Conservation (phyloP, 352 stramenopile species). For the Phytophthora agathidicida region DNA sequence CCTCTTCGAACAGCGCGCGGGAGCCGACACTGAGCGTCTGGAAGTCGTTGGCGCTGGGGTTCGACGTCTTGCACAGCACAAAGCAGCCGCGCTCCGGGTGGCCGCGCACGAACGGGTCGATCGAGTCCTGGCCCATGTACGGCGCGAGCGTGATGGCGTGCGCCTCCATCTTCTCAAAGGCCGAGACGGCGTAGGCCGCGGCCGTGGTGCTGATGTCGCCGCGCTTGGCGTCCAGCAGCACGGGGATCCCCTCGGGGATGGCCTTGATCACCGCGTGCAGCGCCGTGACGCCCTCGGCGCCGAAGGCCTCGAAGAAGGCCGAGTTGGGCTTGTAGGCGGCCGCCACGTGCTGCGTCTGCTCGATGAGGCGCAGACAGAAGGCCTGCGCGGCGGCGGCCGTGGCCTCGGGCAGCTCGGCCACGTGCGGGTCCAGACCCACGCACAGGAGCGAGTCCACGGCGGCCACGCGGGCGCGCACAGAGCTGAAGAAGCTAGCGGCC, state of each 20-base stretch:
- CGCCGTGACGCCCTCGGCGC: conserved; percentile 86
- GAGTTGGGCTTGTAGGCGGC: conserved; percentile 99
- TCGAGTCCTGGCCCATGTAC: conserved; percentile 99
- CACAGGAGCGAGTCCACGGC: conserved; percentile 97
- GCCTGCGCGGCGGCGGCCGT: conserved; percentile 90
- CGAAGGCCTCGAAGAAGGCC: conserved; percentile 98
- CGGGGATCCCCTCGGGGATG: conserved; percentile 92
- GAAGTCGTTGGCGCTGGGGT: conserved; percentile 97
- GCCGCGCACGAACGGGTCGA: conserved; percentile 95
- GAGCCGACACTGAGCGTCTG: conserved; percentile 81
- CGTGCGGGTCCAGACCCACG: conserved; percentile 98
- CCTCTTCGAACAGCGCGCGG: conserved; percentile 86
- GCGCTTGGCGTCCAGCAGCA: conserved; percentile 98
- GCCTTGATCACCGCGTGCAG: conserved; percentile 91
- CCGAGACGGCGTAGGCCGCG: conserved; percentile 94
- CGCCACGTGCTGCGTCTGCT: conserved; percentile 93
- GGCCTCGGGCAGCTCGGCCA: conserved; percentile 71
- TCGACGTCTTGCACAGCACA: conserved; percentile 99
- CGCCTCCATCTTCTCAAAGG: conserved; percentile 93
- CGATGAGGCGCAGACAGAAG: conserved; percentile 96
- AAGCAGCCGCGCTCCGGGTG: conserved; percentile 93
- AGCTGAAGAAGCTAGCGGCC: conserved; percentile 84
- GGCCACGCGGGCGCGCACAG: conserved; percentile 85
- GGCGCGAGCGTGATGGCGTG: conserved; percentile 97
- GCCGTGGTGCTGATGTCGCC: conserved; percentile 99